Evolutionary conservation across 352 stramenopile species (phyloP).

Genomic region (Phytophthora crassamura): DNA sequence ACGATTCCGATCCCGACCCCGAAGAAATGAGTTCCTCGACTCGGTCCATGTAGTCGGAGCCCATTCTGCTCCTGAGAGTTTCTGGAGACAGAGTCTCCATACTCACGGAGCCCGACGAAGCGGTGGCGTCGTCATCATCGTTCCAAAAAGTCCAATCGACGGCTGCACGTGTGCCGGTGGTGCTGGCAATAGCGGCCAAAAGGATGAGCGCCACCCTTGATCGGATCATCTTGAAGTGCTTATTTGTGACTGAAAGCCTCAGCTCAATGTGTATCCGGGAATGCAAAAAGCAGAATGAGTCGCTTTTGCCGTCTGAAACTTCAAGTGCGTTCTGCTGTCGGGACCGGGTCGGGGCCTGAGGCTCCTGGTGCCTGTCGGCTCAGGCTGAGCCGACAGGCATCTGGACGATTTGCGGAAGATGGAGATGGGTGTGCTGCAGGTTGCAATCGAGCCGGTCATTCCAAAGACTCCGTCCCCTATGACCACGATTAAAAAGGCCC

Average conservation of each 20-base stretch:
- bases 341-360: not conserved
- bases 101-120: slow-evolving; percentile 1
- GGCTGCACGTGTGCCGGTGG: slow-evolving; percentile 28
- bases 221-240: slow-evolving; percentile 28
- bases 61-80: slow-evolving; percentile 31
- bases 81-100: slow-evolving; percentile 31
- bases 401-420: slow-evolving; percentile 30
- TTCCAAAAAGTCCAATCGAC: slow-evolving; percentile 45
- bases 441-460: slow-evolving; percentile 35
- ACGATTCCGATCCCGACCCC: slow-evolving; percentile 4
- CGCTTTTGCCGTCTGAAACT: slow-evolving; percentile 13
- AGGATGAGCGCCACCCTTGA: slow-evolving; percentile 14
- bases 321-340: slow-evolving; percentile 3
- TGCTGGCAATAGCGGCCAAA: slow-evolving; percentile 17
- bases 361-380: too few relatives aligned
- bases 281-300: slow-evolving; percentile 39
- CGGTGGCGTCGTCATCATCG: slow-evolving; percentile 28
- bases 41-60: slow-evolving; percentile 36
- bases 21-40: slow-evolving; percentile 32
- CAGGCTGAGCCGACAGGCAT: slow-evolving; percentile 16
- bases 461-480: slow-evolving; percentile 2
- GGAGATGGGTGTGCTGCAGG: slow-evolving; percentile 22
- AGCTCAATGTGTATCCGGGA: slow-evolving; percentile 8
- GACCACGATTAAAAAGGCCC: slow-evolving; percentile 22
- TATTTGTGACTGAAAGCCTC: slow-evolving; percentile 12